Base-by-base conservation (phyloP, 1,139 yeast species). In the Hyphopichia khmerensis region DNA sequence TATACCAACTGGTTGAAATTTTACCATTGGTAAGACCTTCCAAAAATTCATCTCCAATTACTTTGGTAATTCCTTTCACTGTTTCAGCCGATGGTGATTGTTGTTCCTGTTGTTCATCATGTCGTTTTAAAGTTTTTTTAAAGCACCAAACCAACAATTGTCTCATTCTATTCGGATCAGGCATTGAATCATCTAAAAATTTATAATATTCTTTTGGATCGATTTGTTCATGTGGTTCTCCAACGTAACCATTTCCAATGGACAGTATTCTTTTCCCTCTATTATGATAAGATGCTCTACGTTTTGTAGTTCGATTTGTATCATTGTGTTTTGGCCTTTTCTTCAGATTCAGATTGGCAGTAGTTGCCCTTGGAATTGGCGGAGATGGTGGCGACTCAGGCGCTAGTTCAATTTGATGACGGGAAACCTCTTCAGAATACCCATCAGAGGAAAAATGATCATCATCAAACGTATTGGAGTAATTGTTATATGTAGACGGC, bases 201-300 rank as follows among this genome's bases (percentile, higher is more conserved):
- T 84, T 84, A 56, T 78, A 80, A 52, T 80, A 80, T 42, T 82
- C 85, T 16, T 64, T 54, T 0, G 75, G 68, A 0, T 81, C 74
- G 1, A 87, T 80, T 38, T 78, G 83, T 2, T 75, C 73, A 57
- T 86, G 93, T 0, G 91, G 91, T 30, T 76, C 76, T 0, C 87
- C 89, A 2, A 65, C 71, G 49, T 80, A 81, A 2, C 93, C 93
- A 54, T 83, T 84, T 0, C 93, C 90, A 13, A 86, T 77, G 0
- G 91, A 83, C 56, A 87, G 85, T 2, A 84, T 78, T 31, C 95
- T 67, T 52, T 83, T 84, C 2, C 95, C 95, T 35, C 95, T 66
- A 40, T 75, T 75, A 39, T 72, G 59, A 47, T 80, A 64, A 0
- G 85, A 78, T 0, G 78, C 57, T 38, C 86, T 58, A 48, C 86